These are phyloP conservation scores for Allantophomopsis lycopodina DNA, from an alignment of 2,329 filamentous ascomycete genomes.

Conservation along the genomic window DNA sequence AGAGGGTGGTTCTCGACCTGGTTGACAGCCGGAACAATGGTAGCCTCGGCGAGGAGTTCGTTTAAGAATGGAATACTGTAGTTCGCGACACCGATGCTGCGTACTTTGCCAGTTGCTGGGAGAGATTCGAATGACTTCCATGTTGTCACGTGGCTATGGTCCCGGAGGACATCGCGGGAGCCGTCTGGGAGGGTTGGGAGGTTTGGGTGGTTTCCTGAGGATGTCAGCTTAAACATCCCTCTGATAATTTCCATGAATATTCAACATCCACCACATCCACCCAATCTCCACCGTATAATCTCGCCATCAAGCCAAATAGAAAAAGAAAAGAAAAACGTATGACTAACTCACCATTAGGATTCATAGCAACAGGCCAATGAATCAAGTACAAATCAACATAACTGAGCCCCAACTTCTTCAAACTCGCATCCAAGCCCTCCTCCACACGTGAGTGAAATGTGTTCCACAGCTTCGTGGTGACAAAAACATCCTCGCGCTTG, in stretches of 20 bases:
- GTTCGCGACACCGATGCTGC: slow-evolving; percentile 29
- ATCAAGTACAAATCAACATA: slow-evolving; percentile 39
- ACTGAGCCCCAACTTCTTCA: slow-evolving; percentile 31
- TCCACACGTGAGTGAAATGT: slow-evolving; percentile 50
- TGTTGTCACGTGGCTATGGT: slow-evolving; percentile 16
- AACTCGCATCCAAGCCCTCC: slow-evolving; percentile 42
- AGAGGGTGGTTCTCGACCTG: slow-evolving; percentile 48
- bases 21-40: slow-evolving; percentile 37
- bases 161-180: slow-evolving; percentile 14
- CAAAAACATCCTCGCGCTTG: slow-evolving; percentile 46
- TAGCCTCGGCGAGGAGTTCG: slow-evolving; percentile 23
- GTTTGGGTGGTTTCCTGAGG: slow-evolving; percentile 7
- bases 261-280: slow-evolving; percentile 45
- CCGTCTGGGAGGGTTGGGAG: slow-evolving; percentile 5
- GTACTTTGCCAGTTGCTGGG: slow-evolving; percentile 30
- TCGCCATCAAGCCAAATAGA: slow-evolving; percentile 1
- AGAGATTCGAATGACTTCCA: slow-evolving; percentile 35
- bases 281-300: slow-evolving; percentile 29
- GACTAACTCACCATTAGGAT: slow-evolving; percentile 37
- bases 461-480: slow-evolving; percentile 56
- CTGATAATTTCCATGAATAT: slow-evolving; percentile 47
- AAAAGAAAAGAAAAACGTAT: slow-evolving; percentile 11
- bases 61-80: slow-evolving; percentile 20
- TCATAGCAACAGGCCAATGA: slow-evolving; percentile 46
- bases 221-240: slow-evolving; percentile 27